Base-by-base conservation (phyloP, 2,329 filamentous ascomycete species). In the Fusarium pininemorale region DNA sequence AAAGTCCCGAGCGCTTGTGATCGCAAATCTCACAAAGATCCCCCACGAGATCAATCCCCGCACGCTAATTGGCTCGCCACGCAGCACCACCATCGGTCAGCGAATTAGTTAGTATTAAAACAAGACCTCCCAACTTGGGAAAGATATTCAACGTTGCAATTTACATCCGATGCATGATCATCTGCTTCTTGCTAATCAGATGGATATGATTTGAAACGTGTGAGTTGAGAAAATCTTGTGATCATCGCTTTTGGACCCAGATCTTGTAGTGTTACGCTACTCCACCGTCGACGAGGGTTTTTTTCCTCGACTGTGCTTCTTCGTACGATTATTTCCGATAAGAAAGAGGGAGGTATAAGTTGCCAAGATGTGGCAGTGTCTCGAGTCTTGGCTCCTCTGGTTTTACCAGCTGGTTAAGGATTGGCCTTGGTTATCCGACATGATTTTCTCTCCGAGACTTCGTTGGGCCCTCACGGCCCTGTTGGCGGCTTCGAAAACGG, bases 81-180 rank as follows among this genome's bases (percentile, higher is more conserved):
- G 8, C 28, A 7, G 20, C 38, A 24, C 26, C 32, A 13, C 16
- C 41, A 58, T 61, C 58, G 47, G 58, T 55, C 47, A 61, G 35
- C 37, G 35, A 41, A n/a, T 39, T 15, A 22, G 39, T 47, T 45
- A 45, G 59, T 22, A 39, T 44, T 45, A 65, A 64, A 47, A 26
- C 30, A 55, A 18, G 28, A 15, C 18, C 18, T 20, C 58, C 48
- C 24, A 16, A 26, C 38, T 47, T 12, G 20, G 63, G 26, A 41
- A 60, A 67, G 65, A 67, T 67, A 38, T 66, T 67, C 65, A 60
- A 38, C 15, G 37, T 48, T 26, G 32, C 37, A 56, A n/a, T 65
- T 32, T n/a, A n/a, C 24, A 42, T 50, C n/a, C 14, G 35, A 16
- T 62, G 22, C 39, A 39, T 60, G 44, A 41, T 51, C 15, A 12